Evolutionary conservation across 75 land plant species (phyloP).

Genomic region (Pinus albicaulis): DNA sequence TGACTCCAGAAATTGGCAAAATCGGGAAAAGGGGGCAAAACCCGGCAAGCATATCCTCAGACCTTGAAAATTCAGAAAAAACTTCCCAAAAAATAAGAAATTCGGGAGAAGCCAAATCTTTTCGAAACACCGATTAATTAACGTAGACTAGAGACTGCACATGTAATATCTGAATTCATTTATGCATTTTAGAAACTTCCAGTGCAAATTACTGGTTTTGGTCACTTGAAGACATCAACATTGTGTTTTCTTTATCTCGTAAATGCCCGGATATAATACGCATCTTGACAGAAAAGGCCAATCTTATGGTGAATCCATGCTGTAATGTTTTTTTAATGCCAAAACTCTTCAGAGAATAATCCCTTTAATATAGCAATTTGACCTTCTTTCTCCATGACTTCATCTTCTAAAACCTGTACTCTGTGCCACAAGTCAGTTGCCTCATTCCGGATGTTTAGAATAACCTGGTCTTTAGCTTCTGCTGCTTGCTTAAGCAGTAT

Average conservation of each 20-base stretch:
- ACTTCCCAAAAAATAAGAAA: too few species aligned
- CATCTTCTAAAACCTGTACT: conserved; percentile 25
- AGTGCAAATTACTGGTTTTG: background rate
- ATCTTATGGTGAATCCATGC: background rate
- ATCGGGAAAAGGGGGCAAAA: too few species aligned
- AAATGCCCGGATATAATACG: background rate
- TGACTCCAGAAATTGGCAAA: too few species aligned
- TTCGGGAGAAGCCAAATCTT: too few species aligned
- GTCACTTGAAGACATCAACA: background rate
- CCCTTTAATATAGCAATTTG: conserved; percentile 29
- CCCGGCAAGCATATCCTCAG: too few species aligned
- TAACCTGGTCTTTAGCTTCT: conserved; percentile 9
- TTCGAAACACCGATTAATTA: background rate
- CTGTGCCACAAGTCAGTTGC: conserved; percentile 10
- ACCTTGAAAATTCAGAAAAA: too few species aligned
- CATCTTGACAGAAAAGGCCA: background rate
- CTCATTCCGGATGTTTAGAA: background rate
- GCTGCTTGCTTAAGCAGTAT: background rate
- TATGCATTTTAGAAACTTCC: background rate
- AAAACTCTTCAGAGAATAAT: conserved; percentile 12
- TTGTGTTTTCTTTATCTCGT: background rate
- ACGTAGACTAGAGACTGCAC: background rate
- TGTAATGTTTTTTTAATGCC: background rate
- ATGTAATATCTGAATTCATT: background rate
- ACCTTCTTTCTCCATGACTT: conserved; percentile 30